A percentile compares a stretch with the other conserved stretches of the same genome.
Conservation (phyloP, 345 rosid species). For the Cardamine chenopodiifolia region DNA sequence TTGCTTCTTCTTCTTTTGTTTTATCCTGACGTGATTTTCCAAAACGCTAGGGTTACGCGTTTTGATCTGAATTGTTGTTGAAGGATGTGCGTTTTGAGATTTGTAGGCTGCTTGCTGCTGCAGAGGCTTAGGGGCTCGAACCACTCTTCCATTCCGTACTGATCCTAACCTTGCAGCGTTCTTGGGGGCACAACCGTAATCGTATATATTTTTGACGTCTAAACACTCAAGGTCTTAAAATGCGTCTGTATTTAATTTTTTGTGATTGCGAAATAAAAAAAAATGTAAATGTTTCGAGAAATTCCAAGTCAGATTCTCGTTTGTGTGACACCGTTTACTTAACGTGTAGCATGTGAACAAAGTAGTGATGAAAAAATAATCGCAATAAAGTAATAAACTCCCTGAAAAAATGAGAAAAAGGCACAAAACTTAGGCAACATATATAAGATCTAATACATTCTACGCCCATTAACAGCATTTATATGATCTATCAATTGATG, state of each 20-base stretch:
- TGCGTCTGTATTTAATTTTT: not conserved
- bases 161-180: conserved; percentile 64
- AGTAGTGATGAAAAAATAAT: not conserved
- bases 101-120: conserved; percentile 80
- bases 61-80: not conserved
- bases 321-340: conserved; percentile 12
- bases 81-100: conserved; percentile 30
- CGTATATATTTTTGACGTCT: conserved; percentile 1
- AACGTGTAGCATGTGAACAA: conserved; percentile 35
- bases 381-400: not conserved
- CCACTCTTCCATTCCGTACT: conserved; percentile 58
- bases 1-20: not conserved
- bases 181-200: conserved; percentile 28
- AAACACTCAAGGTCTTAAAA: conserved; percentile 11
- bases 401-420: not conserved
- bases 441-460: too few species aligned
- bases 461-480: too few species aligned
- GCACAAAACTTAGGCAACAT: not conserved
- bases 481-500: not conserved
- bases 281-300: not conserved
- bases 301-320: conserved; percentile 17
- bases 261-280: conserved; percentile 8
- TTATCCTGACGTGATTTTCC: not conserved
- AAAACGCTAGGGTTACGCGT: conserved; percentile 14
- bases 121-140: conserved; percentile 83